These are phyloP conservation scores for Tinospora cordifolia DNA, from an alignment of 164 flowering plant genomes.

Conservation along the genomic window DNA sequence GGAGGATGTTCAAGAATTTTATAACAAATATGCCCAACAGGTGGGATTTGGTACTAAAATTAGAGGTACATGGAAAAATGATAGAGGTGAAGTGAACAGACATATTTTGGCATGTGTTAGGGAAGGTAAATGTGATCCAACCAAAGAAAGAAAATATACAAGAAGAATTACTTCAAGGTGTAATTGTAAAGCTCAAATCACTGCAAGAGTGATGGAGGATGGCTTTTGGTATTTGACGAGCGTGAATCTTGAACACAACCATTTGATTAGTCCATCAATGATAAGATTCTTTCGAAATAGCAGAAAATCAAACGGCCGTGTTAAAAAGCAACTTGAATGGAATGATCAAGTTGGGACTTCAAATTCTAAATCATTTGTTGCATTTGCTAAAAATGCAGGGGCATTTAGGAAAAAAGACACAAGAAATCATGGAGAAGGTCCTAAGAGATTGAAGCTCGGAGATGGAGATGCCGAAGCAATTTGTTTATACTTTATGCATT, in stretches of 20 bases:
- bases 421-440: not conserved
- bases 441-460: slow-evolving; percentile 37
- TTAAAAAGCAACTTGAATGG: slow-evolving; percentile 30
- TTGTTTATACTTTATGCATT: slow-evolving; percentile 28
- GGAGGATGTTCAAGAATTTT: slow-evolving; percentile 5
- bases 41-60: slow-evolving; percentile 5
- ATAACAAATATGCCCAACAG: slow-evolving; percentile 3
- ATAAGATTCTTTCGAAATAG: slow-evolving; percentile 42
- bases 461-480: slow-evolving; percentile 43
- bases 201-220: not conserved
- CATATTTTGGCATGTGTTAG: slow-evolving; percentile 6
- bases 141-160: slow-evolving; percentile 2
- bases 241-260: slow-evolving; percentile 39
- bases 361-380: not conserved
- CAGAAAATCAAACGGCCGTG: slow-evolving; percentile 35
- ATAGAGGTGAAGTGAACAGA: slow-evolving; percentile 3
- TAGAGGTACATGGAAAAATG: slow-evolving; percentile 10
- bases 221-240: slow-evolving; percentile 4
- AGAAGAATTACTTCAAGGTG: slow-evolving; percentile 6
- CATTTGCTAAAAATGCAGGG: not conserved
- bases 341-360: not conserved
- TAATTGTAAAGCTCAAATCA: not conserved
- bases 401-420: not conserved
- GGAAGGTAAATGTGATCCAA: slow-evolving; percentile 3
- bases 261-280: slow-evolving; percentile 43